Conservation (phyloP, 78 protist species). For the Dictyostelium firmibasis region DNA sequence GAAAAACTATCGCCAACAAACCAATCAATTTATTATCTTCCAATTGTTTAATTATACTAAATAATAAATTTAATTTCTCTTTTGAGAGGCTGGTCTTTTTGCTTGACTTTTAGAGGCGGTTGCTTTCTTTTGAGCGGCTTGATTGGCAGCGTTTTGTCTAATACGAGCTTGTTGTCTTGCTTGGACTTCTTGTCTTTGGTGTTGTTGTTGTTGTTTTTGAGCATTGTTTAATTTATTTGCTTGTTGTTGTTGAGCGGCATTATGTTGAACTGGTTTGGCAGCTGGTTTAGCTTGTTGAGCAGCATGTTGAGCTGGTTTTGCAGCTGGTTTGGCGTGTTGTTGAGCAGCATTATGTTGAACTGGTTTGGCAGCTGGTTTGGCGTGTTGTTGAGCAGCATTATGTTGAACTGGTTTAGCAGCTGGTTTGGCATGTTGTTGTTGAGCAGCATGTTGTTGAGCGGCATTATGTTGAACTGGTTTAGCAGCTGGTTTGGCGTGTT, state of each 20-base stretch:
- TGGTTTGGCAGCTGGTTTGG: not conserved
- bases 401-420: not conserved
- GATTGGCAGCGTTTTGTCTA: not conserved
- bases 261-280: not conserved
- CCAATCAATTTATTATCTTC: not conserved
- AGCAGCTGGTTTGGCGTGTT: not conserved
- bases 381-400: not conserved
- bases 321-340: not conserved
- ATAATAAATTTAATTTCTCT: not conserved
- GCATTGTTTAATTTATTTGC: not conserved
- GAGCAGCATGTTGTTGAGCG: not conserved
- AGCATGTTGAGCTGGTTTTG: not conserved
- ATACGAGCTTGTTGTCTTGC: not conserved
- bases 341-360: not conserved
- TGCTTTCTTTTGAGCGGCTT: not conserved
- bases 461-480: not conserved
- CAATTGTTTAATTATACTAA: not conserved
- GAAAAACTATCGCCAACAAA: not conserved
- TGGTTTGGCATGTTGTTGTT: not conserved
- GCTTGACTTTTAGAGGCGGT: not conserved
- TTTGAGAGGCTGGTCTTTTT: not conserved
- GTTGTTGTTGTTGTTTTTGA: not conserved
- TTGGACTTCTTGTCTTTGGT: not conserved
- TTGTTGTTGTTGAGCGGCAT: not conserved
- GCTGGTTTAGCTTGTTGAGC: not conserved